Evolutionary conservation across 768 basidiomycete species (phyloP), one percentile per base, ranked within the genome.

Genomic region (Tricholoma flavovirens): DNA sequence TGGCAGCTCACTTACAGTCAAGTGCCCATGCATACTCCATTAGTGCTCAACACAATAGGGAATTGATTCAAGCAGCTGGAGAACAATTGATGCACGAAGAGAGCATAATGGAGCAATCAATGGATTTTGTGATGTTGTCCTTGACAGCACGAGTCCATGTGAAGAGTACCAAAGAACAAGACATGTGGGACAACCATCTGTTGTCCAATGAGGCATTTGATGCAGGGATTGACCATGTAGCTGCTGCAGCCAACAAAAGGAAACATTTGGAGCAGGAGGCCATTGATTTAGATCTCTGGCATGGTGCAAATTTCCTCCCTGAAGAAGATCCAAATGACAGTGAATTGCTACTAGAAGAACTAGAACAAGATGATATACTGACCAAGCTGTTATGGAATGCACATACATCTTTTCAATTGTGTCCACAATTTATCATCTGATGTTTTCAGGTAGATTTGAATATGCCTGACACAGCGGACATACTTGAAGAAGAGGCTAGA

Each of bases 281-380:
- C 9, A 29, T 54, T 32, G 38, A 59, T n/a, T 59, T 36, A 22
- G 57, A 57, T 11, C 15, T 59, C 6, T 58, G 56, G 53, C 54
- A 51, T 19, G 61, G 58, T 12, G 45, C 38, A 12, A 60, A 60
- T 45, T 36, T 24, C 10, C 21, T 48, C 14, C 53, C 53, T 11
- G 56, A 60, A 40, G 43, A 19, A 17, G 53, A 59, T 21, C 14
- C 52, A 0, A n/a, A 45, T 42, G 35, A 57, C 14, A 21, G 30
- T 24, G 55, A 55, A 14, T 21, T 12, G n/a, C 49, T 49, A 49
- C 50, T 30, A 51, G 57, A 60, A 26, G 56, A 60, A 15, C 49
- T 29, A 3, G 60, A 60, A 19, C 43, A 63, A 17, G 62, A 60
- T 36, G 57, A 58, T 21, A 22, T 62, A 17, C n/a, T 62, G 10